Base-by-base conservation (phyloP, 441 rosid genomes). In the Mallotus japonicus region DNA sequence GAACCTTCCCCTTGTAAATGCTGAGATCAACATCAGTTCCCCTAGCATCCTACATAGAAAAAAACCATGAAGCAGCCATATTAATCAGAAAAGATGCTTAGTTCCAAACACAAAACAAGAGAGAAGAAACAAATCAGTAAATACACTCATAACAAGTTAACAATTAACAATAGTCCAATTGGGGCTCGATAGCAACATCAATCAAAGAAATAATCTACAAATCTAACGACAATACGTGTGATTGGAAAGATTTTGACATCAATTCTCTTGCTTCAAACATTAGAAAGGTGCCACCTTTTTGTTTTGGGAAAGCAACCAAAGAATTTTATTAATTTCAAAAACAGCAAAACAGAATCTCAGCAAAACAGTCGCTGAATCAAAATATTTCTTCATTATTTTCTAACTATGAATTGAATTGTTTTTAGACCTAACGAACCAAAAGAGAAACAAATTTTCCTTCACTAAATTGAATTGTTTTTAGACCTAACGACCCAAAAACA, bases 1-100 rank as follows among this genome's bases (percentile, higher is more conserved):
- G 94, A 73, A 77, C 96, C 77, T 93, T 95, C 65, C 98, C 99
- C 80, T 87, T 95, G 86, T 90, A 90, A 44, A 10, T 78, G 72
- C 97, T 79, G 42, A 95, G 90, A 78, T 93, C 89, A 51, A 92
- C 95, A 71, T 93, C 95, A 16, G 81, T 92, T 32, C 93, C 97
- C 82, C 78, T 88, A 7, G 90, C 93, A 83, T 95, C 99, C 98
- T 95, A 78, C 64, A 75, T 34, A 20, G 10, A 34, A 0, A 56
- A 20, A 65, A 47, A 32, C 22, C 32, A 10, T 5, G 63, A 19
- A 61, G 5, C 47, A 14, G 65, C 12, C 22, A 13, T 57, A 54
- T 10, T 40, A 47, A 16, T 1, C 40, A 6, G 6, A 73, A 32
- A 73, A 28, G 62, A 44, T 8, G 54, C 1, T 44, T 20, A 57